A percentile compares a stretch with the other conserved stretches of the same genome.
Evolutionary conservation across 2,329 filamentous ascomycete species (phyloP).

Genomic region (Amylocarpus encephaloides): DNA sequence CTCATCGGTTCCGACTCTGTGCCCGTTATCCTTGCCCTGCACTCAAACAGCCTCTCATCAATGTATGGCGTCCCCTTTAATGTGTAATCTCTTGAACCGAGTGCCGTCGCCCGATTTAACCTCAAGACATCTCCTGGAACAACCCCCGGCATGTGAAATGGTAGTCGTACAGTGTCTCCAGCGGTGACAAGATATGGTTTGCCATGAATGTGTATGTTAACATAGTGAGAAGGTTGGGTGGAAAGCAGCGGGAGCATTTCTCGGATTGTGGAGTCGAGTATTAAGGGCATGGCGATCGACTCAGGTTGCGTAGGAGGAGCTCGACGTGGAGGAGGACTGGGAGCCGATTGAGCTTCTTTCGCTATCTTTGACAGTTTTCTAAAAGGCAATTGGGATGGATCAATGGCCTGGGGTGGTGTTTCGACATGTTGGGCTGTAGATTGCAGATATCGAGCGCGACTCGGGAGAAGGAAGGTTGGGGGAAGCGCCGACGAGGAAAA

Average conservation of each 20-base stretch:
- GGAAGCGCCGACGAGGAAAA: slow-evolving; percentile 36
- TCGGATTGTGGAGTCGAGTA: slow-evolving; percentile 49
- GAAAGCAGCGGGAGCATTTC: slow-evolving; percentile 64
- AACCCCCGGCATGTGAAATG: slow-evolving; percentile 72
- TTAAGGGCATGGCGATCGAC: slow-evolving; percentile 24
- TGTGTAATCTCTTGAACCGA: slow-evolving; percentile 88
- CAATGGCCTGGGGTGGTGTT: slow-evolving; percentile 18
- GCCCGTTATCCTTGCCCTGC: slow-evolving; percentile 77
- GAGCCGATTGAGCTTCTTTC: neutral
- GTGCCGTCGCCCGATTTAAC: slow-evolving; percentile 72
- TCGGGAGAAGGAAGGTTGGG: slow-evolving; percentile 46
- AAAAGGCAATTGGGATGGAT: slow-evolving; percentile 16
- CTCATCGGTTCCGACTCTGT: slow-evolving; percentile 75
- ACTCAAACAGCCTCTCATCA: slow-evolving; percentile 78
- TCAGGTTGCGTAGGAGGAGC: slow-evolving; percentile 17
- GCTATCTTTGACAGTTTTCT: slow-evolving; percentile 5
- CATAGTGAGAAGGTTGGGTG: slow-evolving; percentile 70
- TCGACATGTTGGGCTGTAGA: slow-evolving; percentile 46
- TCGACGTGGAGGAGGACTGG: slow-evolving; percentile 14
- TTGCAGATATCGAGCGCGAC: slow-evolving; percentile 38
- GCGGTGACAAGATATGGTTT: slow-evolving; percentile 72
- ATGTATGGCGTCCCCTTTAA: slow-evolving; percentile 76
- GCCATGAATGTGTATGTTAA: slow-evolving; percentile 73
- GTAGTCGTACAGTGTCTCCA: slow-evolving; percentile 70
- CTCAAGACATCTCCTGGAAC: slow-evolving; percentile 78